Evolutionary conservation across 2,329 filamentous ascomycete species (phyloP).

Genomic region (Whalleya microplaca): DNA sequence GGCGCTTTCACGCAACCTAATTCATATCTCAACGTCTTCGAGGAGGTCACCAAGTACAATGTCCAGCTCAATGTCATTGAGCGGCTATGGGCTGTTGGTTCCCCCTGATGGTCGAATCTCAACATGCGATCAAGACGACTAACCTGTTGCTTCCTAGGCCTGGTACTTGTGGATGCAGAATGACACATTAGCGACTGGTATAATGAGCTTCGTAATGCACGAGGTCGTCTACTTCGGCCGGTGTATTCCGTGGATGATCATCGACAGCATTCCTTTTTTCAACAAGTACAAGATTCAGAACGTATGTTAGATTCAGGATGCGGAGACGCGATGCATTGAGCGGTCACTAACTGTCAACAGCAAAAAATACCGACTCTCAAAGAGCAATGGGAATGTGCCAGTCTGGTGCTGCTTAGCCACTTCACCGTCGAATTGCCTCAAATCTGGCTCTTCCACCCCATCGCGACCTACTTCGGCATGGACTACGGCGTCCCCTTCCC

Average conservation of each 20-base stretch:
- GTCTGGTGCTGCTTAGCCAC: conserved; percentile 89
- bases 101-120: conserved; percentile 12
- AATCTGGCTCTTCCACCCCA: conserved; percentile 98
- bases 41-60: conserved; percentile 73
- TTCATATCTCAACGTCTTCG: conserved; percentile 61
- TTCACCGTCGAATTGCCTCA: conserved; percentile 98
- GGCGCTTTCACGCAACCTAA: conserved; percentile 51
- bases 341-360: conserved; percentile 34
- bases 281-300: conserved; percentile 94
- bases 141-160: conserved; percentile 48
- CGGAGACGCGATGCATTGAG: background rate
- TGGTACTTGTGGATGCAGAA: conserved; percentile 99
- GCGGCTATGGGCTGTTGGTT: conserved; percentile 80
- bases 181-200: conserved; percentile 92
- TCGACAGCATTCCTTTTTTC: conserved; percentile 86
- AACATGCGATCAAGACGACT: conserved; percentile 11
- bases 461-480: conserved; percentile 91
- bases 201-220: conserved; percentile 97
- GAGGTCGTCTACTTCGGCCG: conserved; percentile 94
- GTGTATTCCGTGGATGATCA: conserved; percentile 86
- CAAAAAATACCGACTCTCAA: conserved; percentile 87
- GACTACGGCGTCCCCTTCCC: conserved; percentile 90
- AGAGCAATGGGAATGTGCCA: conserved; percentile 94
- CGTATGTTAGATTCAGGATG: conserved; percentile 52
- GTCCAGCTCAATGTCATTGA: conserved; percentile 85